phyloP scores from a whole-genome alignment of 441 rosid species.

The Cnidoscolus chayamansa region DNA sequence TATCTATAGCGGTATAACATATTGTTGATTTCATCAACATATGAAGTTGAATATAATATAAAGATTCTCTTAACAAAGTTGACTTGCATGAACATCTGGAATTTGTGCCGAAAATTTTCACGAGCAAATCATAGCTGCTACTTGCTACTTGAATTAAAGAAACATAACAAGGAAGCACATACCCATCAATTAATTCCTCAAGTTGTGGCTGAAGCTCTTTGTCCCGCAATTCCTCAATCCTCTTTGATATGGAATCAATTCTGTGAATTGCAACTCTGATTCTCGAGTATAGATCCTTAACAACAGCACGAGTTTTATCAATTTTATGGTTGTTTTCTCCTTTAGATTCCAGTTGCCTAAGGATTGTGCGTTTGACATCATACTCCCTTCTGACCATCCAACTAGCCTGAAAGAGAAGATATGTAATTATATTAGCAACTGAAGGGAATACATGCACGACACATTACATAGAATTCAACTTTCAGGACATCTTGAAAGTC shows the following conservation, averaged over 20 bases:
- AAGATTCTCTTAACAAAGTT: background rate
- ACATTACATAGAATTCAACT: background rate
- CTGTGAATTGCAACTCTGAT: conserved; percentile 88
- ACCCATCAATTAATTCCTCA: conserved; percentile 94
- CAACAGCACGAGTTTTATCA: conserved; percentile 80
- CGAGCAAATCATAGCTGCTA: background rate
- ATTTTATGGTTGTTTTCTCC: conserved; percentile 49
- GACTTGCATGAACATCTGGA: background rate
- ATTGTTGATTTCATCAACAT: background rate
- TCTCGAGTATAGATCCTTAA: conserved; percentile 91
- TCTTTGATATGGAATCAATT: conserved; percentile 80
- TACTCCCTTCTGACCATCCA: conserved; percentile 66
- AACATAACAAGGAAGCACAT: conserved; percentile 21
- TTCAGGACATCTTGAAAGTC: background rate
- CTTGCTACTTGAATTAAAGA: conserved; percentile 6
- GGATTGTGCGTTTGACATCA: conserved; percentile 54
- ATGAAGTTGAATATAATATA: background rate
- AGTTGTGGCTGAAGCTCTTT: conserved; percentile 95
- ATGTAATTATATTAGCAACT: background rate
- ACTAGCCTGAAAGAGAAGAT: conserved; percentile 61
- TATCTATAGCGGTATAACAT: background rate
- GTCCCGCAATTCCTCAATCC: conserved; percentile 90
- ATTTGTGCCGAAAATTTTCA: background rate
- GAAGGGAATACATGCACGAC: background rate
- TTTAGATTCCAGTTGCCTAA: conserved; percentile 73